These are phyloP conservation scores for Gentiana straminea DNA, from an alignment of 257 asterid genomes.

Conservation along the genomic window DNA sequence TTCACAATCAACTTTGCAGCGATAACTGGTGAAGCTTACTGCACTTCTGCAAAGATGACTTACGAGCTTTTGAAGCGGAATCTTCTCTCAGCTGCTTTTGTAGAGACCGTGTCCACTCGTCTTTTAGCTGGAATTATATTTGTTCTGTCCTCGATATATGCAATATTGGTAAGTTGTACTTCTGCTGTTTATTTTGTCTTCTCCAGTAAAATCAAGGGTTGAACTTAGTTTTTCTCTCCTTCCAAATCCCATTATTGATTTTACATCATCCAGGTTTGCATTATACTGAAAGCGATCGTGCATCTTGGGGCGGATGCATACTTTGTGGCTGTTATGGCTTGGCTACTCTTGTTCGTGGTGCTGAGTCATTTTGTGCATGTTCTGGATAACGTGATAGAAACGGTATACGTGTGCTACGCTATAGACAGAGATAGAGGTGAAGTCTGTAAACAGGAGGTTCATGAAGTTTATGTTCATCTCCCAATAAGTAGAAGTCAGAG, in stretches of 20 bases:
- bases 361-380: conserved; percentile 69
- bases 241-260: background rate
- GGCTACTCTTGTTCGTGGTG: conserved; percentile 59
- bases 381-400: conserved; percentile 69
- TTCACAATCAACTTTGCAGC: conserved; percentile 89
- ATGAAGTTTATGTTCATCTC: conserved; percentile 84
- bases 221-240: background rate
- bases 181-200: background rate
- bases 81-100: conserved; percentile 82
- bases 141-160: conserved; percentile 75
- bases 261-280: conserved; percentile 46
- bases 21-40: conserved; percentile 92
- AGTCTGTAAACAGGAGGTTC: conserved; percentile 75
- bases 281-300: conserved; percentile 36
- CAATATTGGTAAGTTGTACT: conserved; percentile 54
- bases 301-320: conserved; percentile 70
- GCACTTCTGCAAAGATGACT: conserved; percentile 80
- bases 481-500: conserved; percentile 84
- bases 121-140: conserved; percentile 68
- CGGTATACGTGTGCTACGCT: conserved; percentile 85
- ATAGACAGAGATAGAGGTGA: conserved; percentile 85
- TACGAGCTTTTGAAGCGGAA: conserved; percentile 89
- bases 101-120: conserved; percentile 90
- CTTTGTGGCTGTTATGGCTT: conserved; percentile 58
- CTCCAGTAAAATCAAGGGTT: no score